Base-by-base conservation (phyloP, 306 rosid genomes). In the Lathyrus oleraceus region DNA sequence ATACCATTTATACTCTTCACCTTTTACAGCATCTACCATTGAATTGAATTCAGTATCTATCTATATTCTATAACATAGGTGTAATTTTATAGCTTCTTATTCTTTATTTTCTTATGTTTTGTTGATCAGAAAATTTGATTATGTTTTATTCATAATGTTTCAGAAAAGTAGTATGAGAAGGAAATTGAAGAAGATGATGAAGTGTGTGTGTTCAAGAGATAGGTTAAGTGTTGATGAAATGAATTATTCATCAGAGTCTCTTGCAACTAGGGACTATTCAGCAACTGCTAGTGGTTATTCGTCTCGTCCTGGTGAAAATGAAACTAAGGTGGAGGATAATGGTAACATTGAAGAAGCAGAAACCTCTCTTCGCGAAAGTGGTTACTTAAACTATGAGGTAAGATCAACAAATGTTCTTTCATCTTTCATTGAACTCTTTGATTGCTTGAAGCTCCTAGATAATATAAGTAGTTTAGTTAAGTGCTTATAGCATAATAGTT, bases 341-440 rank as follows among this genome's bases (percentile, higher is more conserved):
- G 82, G 82, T 82, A 93, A 90, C 78, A 90, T 93, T 76, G 98
- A 90, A 84, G 98, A 93, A 80, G 98, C 96, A 7, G 98, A 90
- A 51, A 85, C 88, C 0, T 88, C 98, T 77, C 91, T 93, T 59
- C 96, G 98, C 28, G 96, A 90, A 81, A 90, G 96, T 64, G 98
- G 98, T 70, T 93, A 86, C 65, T 84, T 93, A 14, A 90, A 93
- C 84, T 90, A 90, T 54, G 98, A 93, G 98, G 98, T 92, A 5
- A 19, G 89, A 74, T 75, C 0, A 7, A 40, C 36, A 25, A 51
- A 1, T 35, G 10, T 27, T 30, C 44, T 45, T 45, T 57, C 61
- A 28, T 59, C 60, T 80, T 52, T 62, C n/a, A 45, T 58, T 59
- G 25, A 8, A 12, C 13, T 13, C 1, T 4, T 70, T 57, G 39